Evolutionary conservation across 768 basidiomycete species (phyloP), one percentile per base, ranked within the genome.

Genomic region (Pisolithus marmoratus): DNA sequence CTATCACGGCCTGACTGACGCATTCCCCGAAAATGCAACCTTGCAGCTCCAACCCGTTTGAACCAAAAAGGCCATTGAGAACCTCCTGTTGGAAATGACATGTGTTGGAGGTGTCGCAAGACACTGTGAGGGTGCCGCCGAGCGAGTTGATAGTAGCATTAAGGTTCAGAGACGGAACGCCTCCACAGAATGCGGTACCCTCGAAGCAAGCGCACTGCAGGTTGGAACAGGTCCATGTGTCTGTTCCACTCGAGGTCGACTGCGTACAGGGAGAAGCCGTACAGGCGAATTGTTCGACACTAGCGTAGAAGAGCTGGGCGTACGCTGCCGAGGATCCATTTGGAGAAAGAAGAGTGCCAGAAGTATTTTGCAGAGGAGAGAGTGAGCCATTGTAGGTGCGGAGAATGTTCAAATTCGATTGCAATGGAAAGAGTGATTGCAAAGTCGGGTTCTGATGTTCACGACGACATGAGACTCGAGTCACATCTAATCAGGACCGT

Each of bases 211-310:
- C 79, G 63, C 94, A 97, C 51, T 75, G 59, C 19, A 97, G 76
- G 59, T 83, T 78, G 42, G 81, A 73, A 57, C 94, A 97, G 17
- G 70, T 72, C 85, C 86, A 96, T 4, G 67, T 65, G 47, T 77
- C 72, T 20, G 80, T 65, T 4, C 68, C 52, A 36, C 58, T 65
- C 8, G 69, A 66, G 31, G 78, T 66, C 15, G 72, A 70, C 67
- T 95, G 92, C 0, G 64, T 69, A 70, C 94, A 96, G 6, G 75
- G 72, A 55, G 81, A 72, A 0, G 91, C 90, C 9, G 70, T 54
- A 64, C 94, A 97, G 65, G 80, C 88, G 70, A 97, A 97, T 61
- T 96, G 92, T 62, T 94, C 90, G 29, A 84, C 80, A 9, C 87
- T 84, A n/a, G 74, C 74, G 64, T 90, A 92, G 66, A 85, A 83